Evolutionary conservation across 2,329 filamentous ascomycete species (phyloP).

Genomic region (Catunica adiposa): DNA sequence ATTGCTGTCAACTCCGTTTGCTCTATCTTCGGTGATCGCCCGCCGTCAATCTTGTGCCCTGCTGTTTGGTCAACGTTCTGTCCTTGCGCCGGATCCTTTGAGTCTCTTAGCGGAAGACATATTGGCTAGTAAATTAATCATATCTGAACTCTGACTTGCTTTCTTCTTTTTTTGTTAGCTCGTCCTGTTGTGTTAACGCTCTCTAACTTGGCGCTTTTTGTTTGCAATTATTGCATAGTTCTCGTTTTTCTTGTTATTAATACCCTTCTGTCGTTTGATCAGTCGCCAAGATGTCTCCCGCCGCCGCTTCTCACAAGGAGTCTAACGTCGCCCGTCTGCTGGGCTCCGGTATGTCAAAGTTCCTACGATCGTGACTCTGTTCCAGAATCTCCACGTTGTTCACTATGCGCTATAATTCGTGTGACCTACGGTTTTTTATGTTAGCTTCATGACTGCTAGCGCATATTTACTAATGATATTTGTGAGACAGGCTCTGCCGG

Average conservation of each 20-base stretch:
- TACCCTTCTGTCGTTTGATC: not conserved
- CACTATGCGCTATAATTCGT: not conserved
- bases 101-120: not conserved
- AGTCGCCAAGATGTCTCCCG: slow-evolving; percentile 38
- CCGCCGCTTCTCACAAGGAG: slow-evolving; percentile 51
- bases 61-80: not conserved
- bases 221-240: not conserved
- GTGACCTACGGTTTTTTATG: not conserved
- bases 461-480: not conserved
- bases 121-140: not conserved
- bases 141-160: not conserved
- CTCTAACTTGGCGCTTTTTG: not conserved
- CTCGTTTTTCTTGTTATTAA: slow-evolving; percentile 8
- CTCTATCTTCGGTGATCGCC: slow-evolving; percentile 12
- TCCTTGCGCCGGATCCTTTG: slow-evolving; percentile 1
- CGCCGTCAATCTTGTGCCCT: slow-evolving; percentile 1
- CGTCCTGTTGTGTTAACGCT: not conserved
- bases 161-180: slow-evolving; percentile 5
- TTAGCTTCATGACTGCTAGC: not conserved
- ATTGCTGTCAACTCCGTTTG: slow-evolving; percentile 1
- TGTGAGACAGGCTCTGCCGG: slow-evolving; percentile 58
- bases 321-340: slow-evolving; percentile 75
- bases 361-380: not conserved
- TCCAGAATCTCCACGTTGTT: too few relatives aligned
- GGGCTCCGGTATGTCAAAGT: slow-evolving; percentile 56